phyloP scores from a whole-genome alignment of 179 eudicot genomes.

The Spinacia oleracea region DNA sequence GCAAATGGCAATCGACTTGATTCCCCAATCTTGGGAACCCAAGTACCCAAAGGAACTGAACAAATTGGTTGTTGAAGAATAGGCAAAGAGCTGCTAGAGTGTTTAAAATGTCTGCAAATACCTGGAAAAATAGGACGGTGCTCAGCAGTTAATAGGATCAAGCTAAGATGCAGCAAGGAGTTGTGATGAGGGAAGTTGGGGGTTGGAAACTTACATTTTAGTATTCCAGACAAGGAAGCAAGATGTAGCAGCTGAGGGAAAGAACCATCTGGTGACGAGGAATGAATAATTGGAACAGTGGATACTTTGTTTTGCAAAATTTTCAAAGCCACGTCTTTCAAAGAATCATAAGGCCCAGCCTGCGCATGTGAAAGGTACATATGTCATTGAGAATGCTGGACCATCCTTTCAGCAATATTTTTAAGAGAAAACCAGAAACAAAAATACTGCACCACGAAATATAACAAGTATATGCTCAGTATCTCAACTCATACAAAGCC shows the following conservation, averaged over 20 bases:
- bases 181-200: neutral
- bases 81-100: constrained; percentile 46
- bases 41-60: constrained; percentile 81
- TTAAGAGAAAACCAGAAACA: neutral
- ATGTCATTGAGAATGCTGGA: neutral
- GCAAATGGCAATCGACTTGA: constrained; percentile 62
- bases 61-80: constrained; percentile 57
- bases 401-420: neutral
- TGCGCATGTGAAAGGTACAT: constrained; percentile 24
- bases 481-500: neutral
- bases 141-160: constrained; percentile 1
- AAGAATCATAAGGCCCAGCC: constrained; percentile 76
- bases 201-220: constrained; percentile 38
- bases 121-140: constrained; percentile 32
- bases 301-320: constrained; percentile 68
- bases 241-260: constrained; percentile 52
- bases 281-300: constrained; percentile 55
- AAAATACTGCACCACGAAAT: neutral
- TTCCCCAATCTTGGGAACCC: constrained; percentile 92
- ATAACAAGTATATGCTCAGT: neutral
- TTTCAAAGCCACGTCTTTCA: constrained; percentile 72
- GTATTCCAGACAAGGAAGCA: constrained; percentile 53
- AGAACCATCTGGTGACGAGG: constrained; percentile 47
- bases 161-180: constrained; percentile 12
- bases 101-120: constrained; percentile 53